phyloP scores from a whole-genome alignment of 495 filamentous ascomycete species.

The Terfezia boudieri region DNA sequence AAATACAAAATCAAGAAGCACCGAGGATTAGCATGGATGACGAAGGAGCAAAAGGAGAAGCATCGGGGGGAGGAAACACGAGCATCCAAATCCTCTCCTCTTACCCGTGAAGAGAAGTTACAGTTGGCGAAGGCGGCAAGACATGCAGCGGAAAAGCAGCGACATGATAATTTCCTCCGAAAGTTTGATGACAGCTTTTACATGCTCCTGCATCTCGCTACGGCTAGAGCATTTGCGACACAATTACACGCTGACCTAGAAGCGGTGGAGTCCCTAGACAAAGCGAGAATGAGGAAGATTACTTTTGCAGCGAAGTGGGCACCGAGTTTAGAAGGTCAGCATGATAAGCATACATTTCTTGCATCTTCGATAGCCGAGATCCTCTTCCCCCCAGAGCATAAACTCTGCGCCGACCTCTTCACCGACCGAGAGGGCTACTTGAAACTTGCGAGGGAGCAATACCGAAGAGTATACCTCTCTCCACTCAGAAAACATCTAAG shows the following conservation, averaged over 20 bases:
- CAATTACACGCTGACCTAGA: conserved; percentile 25
- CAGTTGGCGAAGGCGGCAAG: conserved; percentile 8
- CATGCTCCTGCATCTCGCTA: conserved; percentile 22
- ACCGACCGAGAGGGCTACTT: conserved; percentile 24
- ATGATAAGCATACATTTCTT: conserved; percentile 29
- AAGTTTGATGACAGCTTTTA: conserved; percentile 21
- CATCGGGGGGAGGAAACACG: neutral
- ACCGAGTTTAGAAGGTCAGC: conserved; percentile 23
- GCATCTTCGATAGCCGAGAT: conserved; percentile 28
- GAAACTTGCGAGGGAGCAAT: conserved; percentile 24
- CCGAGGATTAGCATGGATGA: conserved; percentile 3
- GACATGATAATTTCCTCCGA: conserved; percentile 18
- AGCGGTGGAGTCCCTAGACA: conserved; percentile 17
- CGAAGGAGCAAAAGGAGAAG: conserved; percentile 1
- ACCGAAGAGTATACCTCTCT: conserved; percentile 21
- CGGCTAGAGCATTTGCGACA: conserved; percentile 27
- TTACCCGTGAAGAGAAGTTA: conserved; percentile 5
- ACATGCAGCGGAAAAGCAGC: conserved; percentile 14
- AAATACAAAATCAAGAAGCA: neutral
- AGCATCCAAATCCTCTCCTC: conserved; percentile 1
- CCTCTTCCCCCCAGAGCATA: conserved; percentile 18
- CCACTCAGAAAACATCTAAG: conserved; percentile 24
- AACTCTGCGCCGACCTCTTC: conserved; percentile 6
- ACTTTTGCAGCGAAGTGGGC: conserved; percentile 31
- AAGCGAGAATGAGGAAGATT: conserved; percentile 19